Conservation (phyloP, 106 monocot genomes). For the Phalaenopsis aphrodite region DNA sequence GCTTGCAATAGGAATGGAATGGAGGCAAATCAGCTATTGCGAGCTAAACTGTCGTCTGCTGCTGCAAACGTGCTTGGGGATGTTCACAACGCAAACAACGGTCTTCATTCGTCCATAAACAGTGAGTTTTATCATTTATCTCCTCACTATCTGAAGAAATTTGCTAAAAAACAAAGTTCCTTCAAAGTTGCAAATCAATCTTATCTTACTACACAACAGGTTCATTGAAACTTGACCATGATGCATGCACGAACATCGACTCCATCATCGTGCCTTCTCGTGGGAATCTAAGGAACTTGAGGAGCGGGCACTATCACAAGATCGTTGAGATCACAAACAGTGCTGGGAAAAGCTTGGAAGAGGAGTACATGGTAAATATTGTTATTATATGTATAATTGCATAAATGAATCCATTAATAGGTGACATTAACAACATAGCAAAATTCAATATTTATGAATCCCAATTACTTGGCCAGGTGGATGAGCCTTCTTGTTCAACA, state of each 20-base stretch:
- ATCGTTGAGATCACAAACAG: constrained; percentile 62
- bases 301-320: constrained; percentile 60
- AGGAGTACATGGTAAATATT: constrained; percentile 73
- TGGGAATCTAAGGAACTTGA: constrained; percentile 46
- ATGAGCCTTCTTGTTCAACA: constrained; percentile 87
- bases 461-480: constrained; percentile 40
- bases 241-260: constrained; percentile 52
- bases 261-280: constrained; percentile 42
- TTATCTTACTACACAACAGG: constrained; percentile 19
- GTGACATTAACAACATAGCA: not conserved
- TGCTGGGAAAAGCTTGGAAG: constrained; percentile 65
- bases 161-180: not conserved
- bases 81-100: constrained; percentile 43
- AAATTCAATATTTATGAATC: not conserved
- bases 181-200: not conserved
- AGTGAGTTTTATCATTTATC: constrained; percentile 30
- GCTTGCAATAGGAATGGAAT: constrained; percentile 43
- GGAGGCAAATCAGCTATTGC: constrained; percentile 55
- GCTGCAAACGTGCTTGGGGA: constrained; percentile 49
- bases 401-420: no score
- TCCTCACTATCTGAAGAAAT: no score
- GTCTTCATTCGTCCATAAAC: constrained; percentile 63
- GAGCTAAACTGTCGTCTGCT: constrained; percentile 52
- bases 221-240: constrained; percentile 79
- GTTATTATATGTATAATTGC: not conserved